Evolutionary conservation across 148 eudicot genomes (phyloP), one percentile per base, ranked within the genome.

Genomic region (Arbutus unedo): DNA sequence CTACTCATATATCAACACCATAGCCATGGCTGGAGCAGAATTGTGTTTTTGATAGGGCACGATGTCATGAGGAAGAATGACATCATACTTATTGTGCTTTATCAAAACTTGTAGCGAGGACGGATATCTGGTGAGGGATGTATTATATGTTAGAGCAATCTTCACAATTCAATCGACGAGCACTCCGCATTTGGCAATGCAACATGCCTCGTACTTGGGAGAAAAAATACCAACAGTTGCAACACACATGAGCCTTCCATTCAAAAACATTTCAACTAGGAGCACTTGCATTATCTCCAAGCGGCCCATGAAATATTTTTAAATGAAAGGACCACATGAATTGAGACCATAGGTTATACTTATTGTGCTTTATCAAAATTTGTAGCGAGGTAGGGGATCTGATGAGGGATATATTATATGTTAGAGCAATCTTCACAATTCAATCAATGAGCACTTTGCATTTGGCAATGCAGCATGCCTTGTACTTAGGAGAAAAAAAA

Each of bases 221-320:
- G 76, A 19, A n/a, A 74, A 74, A 73, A 48, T 3, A 18, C 55
- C 77, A 74, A 64, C n/a, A 38, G 77, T 74, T 7, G 6, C 55
- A 74, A 10, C 55, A 75, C 78, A 50, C 57, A 75, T 75, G 57
- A 53, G 56, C 41, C 59, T 75, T 75, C 41, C 77, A 73, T 75
- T 23, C n/a, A 75, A 48, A 75, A 75, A 49, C 10, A 75, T 23
- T 49, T 75, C 57, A 50, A 75, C 31, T 23, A 21, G 15, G 23
- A 50, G 57, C 43, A 75, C 43, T 75, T 21, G 4, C 3, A 5
- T 49, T 4, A 13, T 74, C 25, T 14, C 38, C 41, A 48, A 21
- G 25, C 8, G 4, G n/a, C 31, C 11, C 57, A 49, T 75, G 18
- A 50, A 21, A 50, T 75, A 21, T 75, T 75, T 75, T 75, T 11